Evolutionary conservation across 164 flowering plant species (phyloP).

Genomic region (Saururus chinensis): DNA sequence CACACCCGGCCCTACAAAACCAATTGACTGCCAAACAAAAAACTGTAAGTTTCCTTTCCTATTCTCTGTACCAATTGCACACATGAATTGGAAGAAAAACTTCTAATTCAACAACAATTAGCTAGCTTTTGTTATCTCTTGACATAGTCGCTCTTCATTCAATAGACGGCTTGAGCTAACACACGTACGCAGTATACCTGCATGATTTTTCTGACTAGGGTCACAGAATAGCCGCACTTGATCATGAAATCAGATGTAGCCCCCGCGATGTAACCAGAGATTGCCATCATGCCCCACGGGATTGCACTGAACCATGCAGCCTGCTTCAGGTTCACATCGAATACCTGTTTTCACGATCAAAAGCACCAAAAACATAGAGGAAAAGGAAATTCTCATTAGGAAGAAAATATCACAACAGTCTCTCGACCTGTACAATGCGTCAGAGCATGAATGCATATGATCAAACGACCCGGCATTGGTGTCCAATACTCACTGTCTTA

Average conservation of each 20-base stretch:
- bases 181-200: too few species aligned
- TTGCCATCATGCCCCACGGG: constrained; percentile 96
- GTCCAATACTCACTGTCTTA: constrained; percentile 56
- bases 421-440: neutral
- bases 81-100: neutral
- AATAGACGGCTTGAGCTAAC: too few species aligned
- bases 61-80: too few species aligned
- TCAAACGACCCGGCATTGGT: too few species aligned
- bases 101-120: too few species aligned
- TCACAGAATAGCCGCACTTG: constrained; percentile 54
- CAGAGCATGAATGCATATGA: too few species aligned
- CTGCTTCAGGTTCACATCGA: constrained; percentile 76
- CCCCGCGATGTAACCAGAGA: constrained; percentile 79
- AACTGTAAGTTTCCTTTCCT: neutral
- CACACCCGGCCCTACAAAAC: constrained; percentile 87
- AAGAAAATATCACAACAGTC: neutral
- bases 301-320: constrained; percentile 99
- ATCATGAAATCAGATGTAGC: constrained; percentile 58
- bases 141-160: too few species aligned
- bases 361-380: neutral
- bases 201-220: constrained; percentile 76
- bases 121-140: too few species aligned
- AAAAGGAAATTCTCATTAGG: neutral
- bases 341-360: constrained; percentile 44
- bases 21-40: constrained; percentile 52